Base-by-base conservation (phyloP, 495 filamentous ascomycete species). In the Penicillium canescens region DNA sequence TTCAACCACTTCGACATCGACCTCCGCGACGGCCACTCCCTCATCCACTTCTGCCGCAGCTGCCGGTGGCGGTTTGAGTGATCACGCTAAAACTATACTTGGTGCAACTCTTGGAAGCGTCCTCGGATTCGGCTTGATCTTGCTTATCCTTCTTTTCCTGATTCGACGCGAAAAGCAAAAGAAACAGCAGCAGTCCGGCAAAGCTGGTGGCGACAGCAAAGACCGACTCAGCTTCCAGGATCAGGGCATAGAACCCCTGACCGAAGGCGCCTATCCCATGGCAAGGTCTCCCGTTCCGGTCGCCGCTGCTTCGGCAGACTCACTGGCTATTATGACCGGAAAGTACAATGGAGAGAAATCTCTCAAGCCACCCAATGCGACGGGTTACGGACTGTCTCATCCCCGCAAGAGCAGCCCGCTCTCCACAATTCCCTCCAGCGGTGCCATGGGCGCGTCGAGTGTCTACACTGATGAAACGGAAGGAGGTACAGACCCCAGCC, bases 41-140 rank as follows among this genome's bases (percentile, higher is more conserved):
- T 60, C 68, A n/a, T 42, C 78, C 0, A 60, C 73, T 0, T 57
- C 75, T 13, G 60, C 71, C 4, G 55, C 76, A n/a, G 55, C 68
- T 18, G 56, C 66, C 10, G 54, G 50, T 21, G 55, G 46, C 28
- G 69, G 54, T 35, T 67, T 66, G 45, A 63, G 78, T 31, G 76
- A 74, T 38, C 73, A 83, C 12, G 79, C 78, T 20, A 61, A 61
- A 18, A 37, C 44, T 6, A 86, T 96, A 31, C 80, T 98, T 1
- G 91, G 88, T 42, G 87, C 86, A 36, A 87, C 88, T 2, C 79
- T 98, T 1, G 91, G 92, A 4, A 83, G 85, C 13, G 81, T 96
- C 20, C 79, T 91, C 48, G 91, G 87, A 2, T 68, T 88, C 42
- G 86, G 82, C 13, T 67, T 86, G 1, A 66, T 97, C 9, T 69